Evolutionary conservation across 225 moss, liverwort and hornwort genomes (phyloP).

Genomic region (Polytrichum commune): DNA sequence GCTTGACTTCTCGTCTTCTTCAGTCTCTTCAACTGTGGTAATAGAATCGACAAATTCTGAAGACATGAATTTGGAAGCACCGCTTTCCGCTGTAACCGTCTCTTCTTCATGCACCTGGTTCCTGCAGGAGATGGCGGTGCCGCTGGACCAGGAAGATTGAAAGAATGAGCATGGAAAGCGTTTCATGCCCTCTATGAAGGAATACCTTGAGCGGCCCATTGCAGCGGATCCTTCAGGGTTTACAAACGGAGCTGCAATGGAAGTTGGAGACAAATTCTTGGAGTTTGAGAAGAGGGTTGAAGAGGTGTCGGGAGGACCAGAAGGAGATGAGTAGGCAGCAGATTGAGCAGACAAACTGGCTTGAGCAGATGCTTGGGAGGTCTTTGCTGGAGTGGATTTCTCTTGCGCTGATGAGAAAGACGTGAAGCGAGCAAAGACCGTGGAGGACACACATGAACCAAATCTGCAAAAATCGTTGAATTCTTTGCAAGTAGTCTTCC

Average conservation of each 20-base stretch:
- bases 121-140: conserved; percentile 33
- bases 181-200: conserved; percentile 47
- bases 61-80: conserved; percentile 9
- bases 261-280: conserved; percentile 22
- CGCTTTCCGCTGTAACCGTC: conserved; percentile 29
- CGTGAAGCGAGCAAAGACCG: conserved; percentile 19
- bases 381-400: conserved; percentile 13
- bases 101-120: conserved; percentile 40
- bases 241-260: conserved; percentile 26
- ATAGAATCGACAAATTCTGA: conserved; percentile 26
- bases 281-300: conserved; percentile 30
- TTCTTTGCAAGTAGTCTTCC: conserved; percentile 6
- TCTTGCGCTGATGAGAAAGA: conserved; percentile 14
- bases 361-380: conserved; percentile 2
- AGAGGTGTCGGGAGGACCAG: conserved; percentile 12
- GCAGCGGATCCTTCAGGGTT: conserved; percentile 23
- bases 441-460: conserved; percentile 32
- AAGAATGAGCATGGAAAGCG: conserved; percentile 46
- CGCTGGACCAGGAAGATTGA: conserved; percentile 44
- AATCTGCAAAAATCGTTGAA: conserved; percentile 26
- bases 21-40: conserved; percentile 29
- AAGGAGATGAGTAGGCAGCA: conserved; percentile 7
- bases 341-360: conserved; percentile 1
- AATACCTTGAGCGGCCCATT: conserved; percentile 33
- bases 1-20: conserved; percentile 40